A percentile compares a stretch with the other conserved stretches of the same genome.
phyloP scores from a whole-genome alignment of 1,284 basidiomycete genomes.

The Entoloma clypeatum region DNA sequence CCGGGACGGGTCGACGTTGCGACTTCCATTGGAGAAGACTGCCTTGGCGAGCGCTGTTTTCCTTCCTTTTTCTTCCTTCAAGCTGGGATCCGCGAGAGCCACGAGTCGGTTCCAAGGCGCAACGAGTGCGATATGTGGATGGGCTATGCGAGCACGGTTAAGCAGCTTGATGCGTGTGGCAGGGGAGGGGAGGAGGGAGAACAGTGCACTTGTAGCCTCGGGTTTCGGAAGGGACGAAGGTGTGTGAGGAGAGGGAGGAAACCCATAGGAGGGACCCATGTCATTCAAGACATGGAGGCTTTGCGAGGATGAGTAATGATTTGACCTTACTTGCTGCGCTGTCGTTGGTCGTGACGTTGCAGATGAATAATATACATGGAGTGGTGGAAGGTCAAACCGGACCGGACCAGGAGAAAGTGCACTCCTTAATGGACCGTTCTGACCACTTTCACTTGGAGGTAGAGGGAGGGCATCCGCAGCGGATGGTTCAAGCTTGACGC shows the following conservation, averaged over 20 bases:
- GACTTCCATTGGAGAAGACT: too few species aligned
- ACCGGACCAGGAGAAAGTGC: background rate
- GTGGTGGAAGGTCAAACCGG: constrained; percentile 13
- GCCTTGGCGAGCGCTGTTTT: constrained; percentile 16
- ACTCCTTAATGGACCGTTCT: constrained; percentile 4
- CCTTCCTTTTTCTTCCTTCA: constrained; percentile 17
- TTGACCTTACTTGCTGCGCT: constrained; percentile 2
- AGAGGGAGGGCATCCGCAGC: constrained; percentile 26
- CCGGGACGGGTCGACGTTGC: too few species aligned
- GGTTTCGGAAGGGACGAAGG: constrained; percentile 9
- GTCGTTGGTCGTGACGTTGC: constrained; percentile 10
- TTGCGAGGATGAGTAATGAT: background rate
- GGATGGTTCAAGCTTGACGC: constrained; percentile 48
- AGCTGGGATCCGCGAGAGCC: constrained; percentile 10
- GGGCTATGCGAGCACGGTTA: constrained; percentile 19
- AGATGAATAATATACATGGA: constrained; percentile 15
- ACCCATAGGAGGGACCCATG: constrained; percentile 5
- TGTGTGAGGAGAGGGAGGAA: constrained; percentile 10
- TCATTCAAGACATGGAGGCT: background rate
- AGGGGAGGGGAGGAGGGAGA: constrained; percentile 27
- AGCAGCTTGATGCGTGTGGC: constrained; percentile 22
- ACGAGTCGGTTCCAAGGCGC: constrained; percentile 14
- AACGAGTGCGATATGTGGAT: constrained; percentile 18
- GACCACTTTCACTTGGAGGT: constrained; percentile 9
- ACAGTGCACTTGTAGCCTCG: constrained; percentile 21